A percentile compares a stretch with the other conserved stretches of the same genome.
Conservation (phyloP, 768 basidiomycete genomes). For the Podaxis sp. region DNA sequence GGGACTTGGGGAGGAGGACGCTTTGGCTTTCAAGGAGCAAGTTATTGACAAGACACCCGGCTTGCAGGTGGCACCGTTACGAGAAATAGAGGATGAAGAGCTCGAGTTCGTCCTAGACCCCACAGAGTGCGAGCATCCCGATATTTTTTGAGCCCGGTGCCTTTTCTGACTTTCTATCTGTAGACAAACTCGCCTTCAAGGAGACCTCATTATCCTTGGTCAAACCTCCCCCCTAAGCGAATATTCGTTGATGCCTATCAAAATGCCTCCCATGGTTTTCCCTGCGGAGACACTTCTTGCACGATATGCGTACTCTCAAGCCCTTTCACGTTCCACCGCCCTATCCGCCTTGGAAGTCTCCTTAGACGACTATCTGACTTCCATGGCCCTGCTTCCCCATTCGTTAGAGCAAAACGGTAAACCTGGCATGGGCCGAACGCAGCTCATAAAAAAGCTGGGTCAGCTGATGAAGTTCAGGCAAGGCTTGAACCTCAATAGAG, state of each 20-base stretch:
- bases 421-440: constrained; percentile 76
- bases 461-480: constrained; percentile 91
- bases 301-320: constrained; percentile 90
- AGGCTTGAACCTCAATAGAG: constrained; percentile 84
- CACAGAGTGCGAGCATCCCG: constrained; percentile 54
- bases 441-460: constrained; percentile 90
- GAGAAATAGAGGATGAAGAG: constrained; percentile 80
- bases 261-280: constrained; percentile 51
- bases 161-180: constrained; percentile 8
- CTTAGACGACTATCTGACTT: constrained; percentile 79
- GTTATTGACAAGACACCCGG: constrained; percentile 52
- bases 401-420: constrained; percentile 76
- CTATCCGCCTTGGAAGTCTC: constrained; percentile 85
- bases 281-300: constrained; percentile 75
- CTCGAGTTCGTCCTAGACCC: constrained; percentile 92
- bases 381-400: constrained; percentile 78
- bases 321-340: constrained; percentile 84
- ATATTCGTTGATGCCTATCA: constrained; percentile 40
- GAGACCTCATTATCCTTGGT: constrained; percentile 90
- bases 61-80: constrained; percentile 63
- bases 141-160: neutral
- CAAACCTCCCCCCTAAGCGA: constrained; percentile 59
- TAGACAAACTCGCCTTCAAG: constrained; percentile 85
- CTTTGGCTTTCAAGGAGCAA: constrained; percentile 60
- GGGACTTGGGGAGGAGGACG: constrained; percentile 80